Conservation (phyloP, 139 green algal genomes). For the Coelastrella sp. region DNA sequence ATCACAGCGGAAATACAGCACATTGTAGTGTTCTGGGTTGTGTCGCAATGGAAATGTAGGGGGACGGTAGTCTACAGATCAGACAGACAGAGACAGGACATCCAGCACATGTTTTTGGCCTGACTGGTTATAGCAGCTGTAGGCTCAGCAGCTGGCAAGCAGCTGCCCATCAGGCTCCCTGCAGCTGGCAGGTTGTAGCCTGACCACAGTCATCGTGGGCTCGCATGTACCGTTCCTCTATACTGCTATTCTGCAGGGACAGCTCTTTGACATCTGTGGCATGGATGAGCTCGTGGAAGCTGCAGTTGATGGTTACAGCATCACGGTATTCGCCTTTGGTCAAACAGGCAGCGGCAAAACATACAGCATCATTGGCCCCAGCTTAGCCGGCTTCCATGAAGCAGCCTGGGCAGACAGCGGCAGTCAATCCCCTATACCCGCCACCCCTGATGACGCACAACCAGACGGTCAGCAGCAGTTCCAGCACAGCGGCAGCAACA, state of each 20-base stretch:
- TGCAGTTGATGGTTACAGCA: conserved; percentile 75
- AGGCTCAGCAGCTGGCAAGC: too few relatives aligned
- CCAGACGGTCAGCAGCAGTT: conserved; percentile 20
- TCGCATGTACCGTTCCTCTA: too few relatives aligned
- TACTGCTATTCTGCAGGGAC: too few relatives aligned
- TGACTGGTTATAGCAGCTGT: background rate
- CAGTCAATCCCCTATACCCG: background rate
- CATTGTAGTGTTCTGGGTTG: too few relatives aligned
- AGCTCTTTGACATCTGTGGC: conserved; percentile 69
- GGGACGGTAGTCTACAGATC: too few relatives aligned
- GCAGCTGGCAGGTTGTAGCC: too few relatives aligned
- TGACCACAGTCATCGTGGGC: too few relatives aligned
- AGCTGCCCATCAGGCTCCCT: too few relatives aligned
- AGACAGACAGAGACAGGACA: too few relatives aligned
- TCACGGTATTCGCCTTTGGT: conserved; percentile 83
- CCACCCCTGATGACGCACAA: background rate
- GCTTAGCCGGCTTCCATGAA: conserved; percentile 20
- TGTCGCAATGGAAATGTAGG: too few relatives aligned
- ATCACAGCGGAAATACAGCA: background rate
- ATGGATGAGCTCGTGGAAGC: conserved; percentile 58
- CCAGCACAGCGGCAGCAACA: background rate
- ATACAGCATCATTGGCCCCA: conserved; percentile 72
- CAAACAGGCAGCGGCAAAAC: conserved; percentile 86
- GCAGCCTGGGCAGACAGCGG: background rate
- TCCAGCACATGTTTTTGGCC: too few relatives aligned